Evolutionary conservation across 768 basidiomycete genomes (phyloP).

Genomic region (Lactarius tabidus): DNA sequence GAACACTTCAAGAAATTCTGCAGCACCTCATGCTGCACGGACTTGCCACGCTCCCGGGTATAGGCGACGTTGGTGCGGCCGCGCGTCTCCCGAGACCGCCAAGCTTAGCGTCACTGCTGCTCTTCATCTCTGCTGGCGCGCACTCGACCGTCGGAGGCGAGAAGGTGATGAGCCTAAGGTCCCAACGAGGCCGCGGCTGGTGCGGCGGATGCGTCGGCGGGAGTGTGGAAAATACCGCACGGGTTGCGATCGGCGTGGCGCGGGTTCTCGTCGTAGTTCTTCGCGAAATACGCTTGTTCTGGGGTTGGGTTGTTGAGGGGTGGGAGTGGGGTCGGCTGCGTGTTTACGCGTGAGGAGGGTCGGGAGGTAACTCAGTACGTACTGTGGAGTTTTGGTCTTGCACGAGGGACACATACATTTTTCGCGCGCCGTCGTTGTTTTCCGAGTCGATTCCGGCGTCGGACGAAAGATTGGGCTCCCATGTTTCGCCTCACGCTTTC

Average conservation of each 20-base stretch:
- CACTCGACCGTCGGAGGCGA: constrained; percentile 84
- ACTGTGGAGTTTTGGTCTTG: constrained; percentile 75
- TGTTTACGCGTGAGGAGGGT: background rate
- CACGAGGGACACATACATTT: constrained; percentile 65
- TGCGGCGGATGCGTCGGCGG: constrained; percentile 51
- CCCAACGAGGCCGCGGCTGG: constrained; percentile 83
- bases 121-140: constrained; percentile 85
- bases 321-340: constrained; percentile 60
- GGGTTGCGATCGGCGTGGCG: constrained; percentile 90
- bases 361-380: constrained; percentile 29
- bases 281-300: constrained; percentile 87
- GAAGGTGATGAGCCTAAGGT: constrained; percentile 84
- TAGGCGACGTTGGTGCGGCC: constrained; percentile 32
- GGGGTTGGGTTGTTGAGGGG: constrained; percentile 77
- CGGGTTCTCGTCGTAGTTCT: constrained; percentile 87
- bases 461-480: constrained; percentile 60
- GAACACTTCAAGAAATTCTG: constrained; percentile 87
- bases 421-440: constrained; percentile 56
- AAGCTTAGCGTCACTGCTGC: constrained; percentile 37
- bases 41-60: constrained; percentile 36
- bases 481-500: constrained; percentile 71
- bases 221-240: constrained; percentile 79
- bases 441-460: constrained; percentile 38
- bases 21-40: constrained; percentile 73
- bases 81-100: constrained; percentile 17